Evolutionary conservation across 805 yeast genomes (phyloP).

Genomic region (Vanderwaltozyma polyspora): DNA sequence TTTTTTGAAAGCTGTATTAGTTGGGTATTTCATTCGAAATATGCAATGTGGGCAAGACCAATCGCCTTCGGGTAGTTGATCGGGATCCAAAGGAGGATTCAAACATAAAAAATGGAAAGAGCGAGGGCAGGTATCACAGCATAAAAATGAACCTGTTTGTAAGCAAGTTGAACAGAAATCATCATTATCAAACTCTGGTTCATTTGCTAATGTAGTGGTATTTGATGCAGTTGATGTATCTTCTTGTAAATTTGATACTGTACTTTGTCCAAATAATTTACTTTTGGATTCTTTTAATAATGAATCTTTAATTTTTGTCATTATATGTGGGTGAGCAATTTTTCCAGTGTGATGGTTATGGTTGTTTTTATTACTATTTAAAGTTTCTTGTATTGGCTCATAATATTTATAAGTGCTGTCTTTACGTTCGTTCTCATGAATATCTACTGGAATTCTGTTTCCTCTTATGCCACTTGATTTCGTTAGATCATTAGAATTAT

Average conservation of each 20-base stretch:
- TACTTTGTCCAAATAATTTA: slow-evolving; percentile 36
- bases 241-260: slow-evolving; percentile 7
- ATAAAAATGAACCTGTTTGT: slow-evolving; percentile 75
- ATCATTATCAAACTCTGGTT: slow-evolving; percentile 45
- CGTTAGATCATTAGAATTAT: slow-evolving; percentile 27
- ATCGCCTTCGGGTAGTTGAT: slow-evolving; percentile 67
- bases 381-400: background rate
- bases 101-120: slow-evolving; percentile 89
- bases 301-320: slow-evolving; percentile 11
- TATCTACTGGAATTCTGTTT: slow-evolving; percentile 11
- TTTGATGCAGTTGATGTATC: background rate
- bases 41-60: slow-evolving; percentile 83
- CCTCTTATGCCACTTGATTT: slow-evolving; percentile 23
- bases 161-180: slow-evolving; percentile 91
- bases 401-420: slow-evolving; percentile 1
- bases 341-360: background rate
- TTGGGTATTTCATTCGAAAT: slow-evolving; percentile 30
- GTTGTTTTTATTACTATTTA: background rate
- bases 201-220: slow-evolving; percentile 14
- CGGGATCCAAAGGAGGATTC: slow-evolving; percentile 77
- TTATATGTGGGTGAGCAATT: slow-evolving; percentile 6
- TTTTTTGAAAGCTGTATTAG: slow-evolving; percentile 11
- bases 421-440: slow-evolving; percentile 7
- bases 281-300: slow-evolving; percentile 20
- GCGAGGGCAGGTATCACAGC: slow-evolving; percentile 88